Base-by-base conservation (phyloP, 2,329 filamentous ascomycete species). In the Botrytis deweyae region DNA sequence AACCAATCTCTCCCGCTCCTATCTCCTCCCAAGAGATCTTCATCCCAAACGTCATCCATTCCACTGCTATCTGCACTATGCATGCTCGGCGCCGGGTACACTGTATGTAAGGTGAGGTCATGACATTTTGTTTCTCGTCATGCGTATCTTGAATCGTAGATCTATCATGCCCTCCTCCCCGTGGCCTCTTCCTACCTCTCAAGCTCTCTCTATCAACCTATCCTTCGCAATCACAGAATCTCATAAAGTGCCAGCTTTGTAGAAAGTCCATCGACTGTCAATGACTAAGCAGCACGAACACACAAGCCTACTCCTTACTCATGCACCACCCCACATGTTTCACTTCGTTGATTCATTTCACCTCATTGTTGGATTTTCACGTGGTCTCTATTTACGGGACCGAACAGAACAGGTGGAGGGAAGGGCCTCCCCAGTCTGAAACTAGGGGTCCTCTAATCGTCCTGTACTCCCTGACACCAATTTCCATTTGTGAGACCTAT, bases 241-340 rank as follows among this genome's bases (percentile, higher is more conserved):
- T 18, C 2, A 9, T 40, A 9, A 25, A 25, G 25, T 18, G 9
- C 5, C 52, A 29, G 2, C 36, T 36, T 22, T 6, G 36, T 16
- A 8, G 44, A 62, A 63, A 63, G 18, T 16, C 20, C 33, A 40
- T 8, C 22, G 59, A 25, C 3, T 22, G 10, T 12, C 14, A 16
- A 38, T 25, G 10, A 62, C 36, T 38, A n/a, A 62, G 59, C 59
- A 36, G n/a, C 36, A 62, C 18, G 36, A 62, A 40, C 22, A 62
- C 33, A 38, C 59, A n/a, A 25, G 29, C 36, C 36, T 25, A 6
- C 59, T 38, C 22, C 36, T 63, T 16, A 40, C 36, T 40, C 36
- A 63, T 63, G 12, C 59, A 36, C 36, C 36, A 63, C 36, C 36
- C 59, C 59, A 63, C 59, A 63, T 63, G 59, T 63, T 63, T 63